Base-by-base conservation (phyloP, 805 yeast genomes). In the Ogataea neopini region DNA sequence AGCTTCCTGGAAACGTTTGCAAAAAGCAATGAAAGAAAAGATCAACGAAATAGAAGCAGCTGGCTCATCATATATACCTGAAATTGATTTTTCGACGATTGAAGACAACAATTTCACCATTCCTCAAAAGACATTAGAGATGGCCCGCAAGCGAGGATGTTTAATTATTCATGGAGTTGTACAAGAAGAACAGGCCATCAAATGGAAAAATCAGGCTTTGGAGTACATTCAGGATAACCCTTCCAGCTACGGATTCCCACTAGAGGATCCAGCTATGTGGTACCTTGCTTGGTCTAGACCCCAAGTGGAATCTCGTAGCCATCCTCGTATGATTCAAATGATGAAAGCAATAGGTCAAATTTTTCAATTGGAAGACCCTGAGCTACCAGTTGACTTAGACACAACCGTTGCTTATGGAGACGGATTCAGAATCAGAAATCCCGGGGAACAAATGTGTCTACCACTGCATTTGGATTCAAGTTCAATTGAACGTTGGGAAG, bases 401-500 rank as follows among this genome's bases (percentile, higher is more conserved):
- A 58, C 63, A 11, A 64, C 68, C 29, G 57, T 72, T n/a, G 59
- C 65, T n/a, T 73, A 73, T 50, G 74, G 73, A 17, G 77, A 73
- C 53, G 57, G 76, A 14, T 56, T 72, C 25, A 58, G 77, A 44
- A 68, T 73, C 38, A 59, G 76, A 40, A 57, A 58, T 10, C 73
- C 76, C 0, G 76, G 76, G 10, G 66, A 61, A 32, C 51, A 49
- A 17, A 53, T 60, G 32, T 46, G 70, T 8, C 61, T 73, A 26
- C 70, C 68, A 20, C 64, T 71, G 22, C 77, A 73, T 45, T 58
- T 64, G 15, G 77, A 74, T 50, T 62, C 71, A 11, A 70, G 75
- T n/a, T 64, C 73, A 2, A 55, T 73, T 28, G 77, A 73, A 51
- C 56, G 78, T 40, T 74, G 78, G 78, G 76, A 73, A 52, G 77